A percentile compares a stretch with the other conserved stretches of the same genome.
Evolutionary conservation across 306 rosid species (phyloP).

Genomic region (Fragaria vesca): DNA sequence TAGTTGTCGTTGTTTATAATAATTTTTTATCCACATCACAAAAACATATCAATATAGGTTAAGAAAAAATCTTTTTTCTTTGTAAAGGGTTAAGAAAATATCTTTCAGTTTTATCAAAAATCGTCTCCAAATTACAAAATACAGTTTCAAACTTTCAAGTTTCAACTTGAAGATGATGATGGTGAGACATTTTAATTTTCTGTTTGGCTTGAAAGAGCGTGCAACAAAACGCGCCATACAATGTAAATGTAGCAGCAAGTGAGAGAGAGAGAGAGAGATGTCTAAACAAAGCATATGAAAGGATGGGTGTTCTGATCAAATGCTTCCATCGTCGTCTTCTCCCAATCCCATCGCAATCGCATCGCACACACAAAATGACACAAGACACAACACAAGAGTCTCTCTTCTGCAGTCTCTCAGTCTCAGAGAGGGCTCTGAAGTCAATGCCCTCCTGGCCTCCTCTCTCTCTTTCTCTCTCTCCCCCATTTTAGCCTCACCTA

Average conservation of each 20-base stretch:
- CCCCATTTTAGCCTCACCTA: slow-evolving; percentile 23
- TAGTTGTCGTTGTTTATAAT: no score
- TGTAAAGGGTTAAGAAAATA: no score
- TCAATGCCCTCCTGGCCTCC: slow-evolving; percentile 37
- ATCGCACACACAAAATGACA: slow-evolving; percentile 1
- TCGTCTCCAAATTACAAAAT: neutral
- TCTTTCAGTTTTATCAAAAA: neutral
- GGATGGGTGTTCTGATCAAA: slow-evolving; percentile 28
- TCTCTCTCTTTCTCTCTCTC: neutral
- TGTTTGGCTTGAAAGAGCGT: slow-evolving; percentile 12
- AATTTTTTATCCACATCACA: neutral
- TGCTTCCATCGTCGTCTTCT: slow-evolving; percentile 20
- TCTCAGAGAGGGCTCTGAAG: slow-evolving; percentile 37
- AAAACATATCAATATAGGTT: no score
- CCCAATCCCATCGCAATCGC: slow-evolving; percentile 41
- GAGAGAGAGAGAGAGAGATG: neutral
- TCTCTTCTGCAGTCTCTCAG: slow-evolving; percentile 22
- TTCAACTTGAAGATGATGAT: neutral
- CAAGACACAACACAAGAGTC: slow-evolving; percentile 24
- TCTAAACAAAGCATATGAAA: neutral
- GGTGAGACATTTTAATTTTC: neutral
- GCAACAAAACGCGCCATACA: slow-evolving; percentile 33
- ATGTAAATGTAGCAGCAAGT: no score
- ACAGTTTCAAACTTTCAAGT: neutral
- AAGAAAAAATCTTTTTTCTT: no score